Conservation (phyloP, 2,329 filamentous ascomycete genomes). For the Penicillium sp. region DNA sequence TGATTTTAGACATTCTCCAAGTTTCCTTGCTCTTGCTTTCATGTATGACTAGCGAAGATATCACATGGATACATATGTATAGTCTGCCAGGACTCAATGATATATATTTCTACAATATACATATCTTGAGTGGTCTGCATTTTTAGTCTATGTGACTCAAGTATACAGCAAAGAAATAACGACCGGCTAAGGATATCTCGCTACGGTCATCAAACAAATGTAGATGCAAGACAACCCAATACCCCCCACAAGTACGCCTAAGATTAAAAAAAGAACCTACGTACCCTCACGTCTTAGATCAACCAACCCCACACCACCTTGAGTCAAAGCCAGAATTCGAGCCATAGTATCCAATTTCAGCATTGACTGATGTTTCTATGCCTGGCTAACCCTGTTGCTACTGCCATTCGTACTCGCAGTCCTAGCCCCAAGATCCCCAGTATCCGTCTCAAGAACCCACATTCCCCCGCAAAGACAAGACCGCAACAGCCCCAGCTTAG, state of each 20-base stretch:
- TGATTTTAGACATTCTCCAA: constrained; percentile 24
- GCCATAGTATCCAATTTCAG: background rate
- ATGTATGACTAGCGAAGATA: background rate
- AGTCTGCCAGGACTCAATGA: background rate
- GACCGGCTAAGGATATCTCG: background rate
- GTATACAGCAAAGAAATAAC: background rate
- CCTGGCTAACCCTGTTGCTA: background rate
- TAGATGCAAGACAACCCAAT: background rate
- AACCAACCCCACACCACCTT: background rate
- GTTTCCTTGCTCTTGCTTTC: constrained; percentile 4
- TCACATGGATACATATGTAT: background rate
- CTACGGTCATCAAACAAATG: background rate
- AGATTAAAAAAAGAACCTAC: background rate
- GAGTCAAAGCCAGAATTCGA: background rate
- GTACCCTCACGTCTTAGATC: background rate
- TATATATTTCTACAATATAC: background rate
- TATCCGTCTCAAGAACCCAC: constrained; percentile 37
- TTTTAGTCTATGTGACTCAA: background rate
- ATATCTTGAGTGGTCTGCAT: background rate
- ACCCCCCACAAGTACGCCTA: background rate
- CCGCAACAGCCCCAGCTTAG: constrained; percentile 37
- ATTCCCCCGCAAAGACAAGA: constrained; percentile 43
- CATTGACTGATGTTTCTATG: background rate
- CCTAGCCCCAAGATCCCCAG: background rate
- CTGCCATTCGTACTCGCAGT: background rate